phyloP scores from a whole-genome alignment of 2,329 filamentous ascomycete species.

The Pyricularia grisea region DNA sequence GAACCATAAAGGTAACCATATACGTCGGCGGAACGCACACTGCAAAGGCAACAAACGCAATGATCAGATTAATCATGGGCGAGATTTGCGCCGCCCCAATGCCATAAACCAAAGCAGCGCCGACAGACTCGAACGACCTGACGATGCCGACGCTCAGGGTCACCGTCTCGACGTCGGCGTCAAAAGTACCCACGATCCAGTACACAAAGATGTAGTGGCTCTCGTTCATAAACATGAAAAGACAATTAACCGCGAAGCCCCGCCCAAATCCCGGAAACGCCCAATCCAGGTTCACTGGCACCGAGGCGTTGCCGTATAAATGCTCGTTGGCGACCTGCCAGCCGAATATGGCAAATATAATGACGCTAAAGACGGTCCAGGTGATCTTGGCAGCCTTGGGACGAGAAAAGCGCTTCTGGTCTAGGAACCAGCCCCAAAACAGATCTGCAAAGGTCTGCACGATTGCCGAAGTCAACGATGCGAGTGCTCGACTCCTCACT shows the following conservation, averaged over 20 bases:
- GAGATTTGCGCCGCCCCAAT: constrained; percentile 34
- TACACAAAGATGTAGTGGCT: constrained; percentile 71
- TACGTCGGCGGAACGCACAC: too few species aligned
- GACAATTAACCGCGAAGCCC: constrained; percentile 57
- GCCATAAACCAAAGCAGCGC: constrained; percentile 34
- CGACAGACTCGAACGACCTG: constrained; percentile 37
- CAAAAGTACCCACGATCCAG: constrained; percentile 33
- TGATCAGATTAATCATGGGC: constrained; percentile 37
- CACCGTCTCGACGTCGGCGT: constrained; percentile 34
- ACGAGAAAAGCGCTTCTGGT: constrained; percentile 39
- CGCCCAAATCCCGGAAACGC: constrained; percentile 50
- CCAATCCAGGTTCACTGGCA: constrained; percentile 57
- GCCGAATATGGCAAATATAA: constrained; percentile 51
- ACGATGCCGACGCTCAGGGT: constrained; percentile 37
- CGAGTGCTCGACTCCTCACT: constrained; percentile 59
- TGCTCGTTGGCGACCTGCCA: constrained; percentile 61
- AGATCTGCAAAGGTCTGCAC: constrained; percentile 58
- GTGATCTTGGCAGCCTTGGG: constrained; percentile 41
- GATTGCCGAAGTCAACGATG: constrained; percentile 61
- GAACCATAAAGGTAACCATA: too few species aligned
- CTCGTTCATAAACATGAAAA: constrained; percentile 44
- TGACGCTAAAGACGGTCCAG: constrained; percentile 36
- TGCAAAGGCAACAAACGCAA: constrained; percentile 11
- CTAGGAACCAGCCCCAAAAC: constrained; percentile 53
- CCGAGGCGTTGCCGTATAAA: constrained; percentile 40